These are phyloP conservation scores for Nigrospora osmanthi DNA, from an alignment of 2,329 filamentous ascomycete genomes.

Conservation along the genomic window DNA sequence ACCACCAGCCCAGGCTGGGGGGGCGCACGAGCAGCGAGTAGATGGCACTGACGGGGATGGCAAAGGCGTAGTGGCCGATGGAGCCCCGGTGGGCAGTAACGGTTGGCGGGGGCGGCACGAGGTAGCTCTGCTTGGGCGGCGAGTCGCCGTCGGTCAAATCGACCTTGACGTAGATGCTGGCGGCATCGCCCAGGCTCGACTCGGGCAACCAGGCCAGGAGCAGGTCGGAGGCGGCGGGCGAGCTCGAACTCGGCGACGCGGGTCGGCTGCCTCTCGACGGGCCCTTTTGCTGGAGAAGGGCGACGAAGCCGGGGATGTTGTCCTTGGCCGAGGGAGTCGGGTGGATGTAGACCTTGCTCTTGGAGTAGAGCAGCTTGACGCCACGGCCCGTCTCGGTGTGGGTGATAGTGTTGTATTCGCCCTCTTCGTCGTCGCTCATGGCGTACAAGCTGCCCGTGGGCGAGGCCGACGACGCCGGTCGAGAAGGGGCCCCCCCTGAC, in stretches of 20 bases:
- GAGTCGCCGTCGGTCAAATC: constrained; percentile 77
- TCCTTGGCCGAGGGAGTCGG: constrained; percentile 89
- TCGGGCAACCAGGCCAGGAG: constrained; percentile 93
- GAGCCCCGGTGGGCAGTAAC: constrained; percentile 67
- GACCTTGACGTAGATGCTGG: constrained; percentile 89
- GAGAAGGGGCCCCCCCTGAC: constrained; percentile 12
- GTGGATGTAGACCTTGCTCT: constrained; percentile 99
- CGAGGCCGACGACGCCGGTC: constrained; percentile 44
- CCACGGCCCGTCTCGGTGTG: constrained; percentile 70
- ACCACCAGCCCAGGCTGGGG: constrained; percentile 97
- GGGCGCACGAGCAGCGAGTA: constrained; percentile 87
- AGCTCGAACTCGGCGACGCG: constrained; percentile 29
- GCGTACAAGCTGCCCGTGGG: constrained; percentile 88
- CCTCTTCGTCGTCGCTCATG: constrained; percentile 92
- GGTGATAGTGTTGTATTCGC: constrained; percentile 88
- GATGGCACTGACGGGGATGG: constrained; percentile 80
- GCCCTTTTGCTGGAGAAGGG: constrained; percentile 82
- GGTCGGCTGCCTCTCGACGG: constrained; percentile 25
- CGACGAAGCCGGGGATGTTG: constrained; percentile 91
- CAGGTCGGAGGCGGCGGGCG: constrained; percentile 59
- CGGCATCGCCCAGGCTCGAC: constrained; percentile 74
- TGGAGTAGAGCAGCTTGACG: constrained; percentile 89
- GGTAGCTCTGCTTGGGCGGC: constrained; percentile 76
- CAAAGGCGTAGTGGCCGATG: constrained; percentile 80
- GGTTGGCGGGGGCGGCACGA: constrained; percentile 86